phyloP scores from a whole-genome alignment of 140 eudicot species.

The Erigeron philadelphicus region DNA sequence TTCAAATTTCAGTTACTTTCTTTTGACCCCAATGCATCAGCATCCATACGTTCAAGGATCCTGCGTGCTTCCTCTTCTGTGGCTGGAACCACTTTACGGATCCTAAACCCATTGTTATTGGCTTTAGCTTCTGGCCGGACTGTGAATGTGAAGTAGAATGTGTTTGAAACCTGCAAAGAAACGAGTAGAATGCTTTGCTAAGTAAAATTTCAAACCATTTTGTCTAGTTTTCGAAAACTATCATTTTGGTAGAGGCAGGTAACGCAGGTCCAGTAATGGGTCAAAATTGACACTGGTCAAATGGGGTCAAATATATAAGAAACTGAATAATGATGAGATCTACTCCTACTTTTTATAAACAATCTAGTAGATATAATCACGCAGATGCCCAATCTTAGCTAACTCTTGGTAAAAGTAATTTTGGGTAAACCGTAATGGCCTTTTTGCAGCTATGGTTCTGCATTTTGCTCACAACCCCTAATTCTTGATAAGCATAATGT shows the following conservation, averaged over 20 bases:
- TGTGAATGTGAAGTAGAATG: slow-evolving; percentile 93
- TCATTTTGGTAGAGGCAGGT: no score
- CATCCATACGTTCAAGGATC: slow-evolving; percentile 84
- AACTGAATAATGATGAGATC: no score
- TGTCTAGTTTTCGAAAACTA: no score
- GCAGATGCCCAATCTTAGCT: no score
- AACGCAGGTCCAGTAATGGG: no score
- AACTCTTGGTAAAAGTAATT: no score
- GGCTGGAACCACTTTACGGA: slow-evolving; percentile 91
- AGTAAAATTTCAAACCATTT: not conserved
- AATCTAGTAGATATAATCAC: no score
- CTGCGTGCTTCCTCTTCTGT: slow-evolving; percentile 97
- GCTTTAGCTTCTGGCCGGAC: slow-evolving; percentile 84
- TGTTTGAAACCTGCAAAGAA: slow-evolving; percentile 72
- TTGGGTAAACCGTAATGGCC: not conserved
- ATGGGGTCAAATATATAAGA: no score
- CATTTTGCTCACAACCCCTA: not conserved
- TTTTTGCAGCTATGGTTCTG: not conserved
- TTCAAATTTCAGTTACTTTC: slow-evolving; percentile 2
- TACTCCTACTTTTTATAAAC: no score
- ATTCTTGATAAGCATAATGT: not conserved
- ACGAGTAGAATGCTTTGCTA: not conserved
- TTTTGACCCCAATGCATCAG: slow-evolving; percentile 39
- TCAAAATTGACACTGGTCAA: no score
- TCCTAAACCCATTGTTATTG: slow-evolving; percentile 46